These are phyloP conservation scores for Populus hybrid DNA, from an alignment of 441 rosid genomes.

Conservation along the genomic window DNA sequence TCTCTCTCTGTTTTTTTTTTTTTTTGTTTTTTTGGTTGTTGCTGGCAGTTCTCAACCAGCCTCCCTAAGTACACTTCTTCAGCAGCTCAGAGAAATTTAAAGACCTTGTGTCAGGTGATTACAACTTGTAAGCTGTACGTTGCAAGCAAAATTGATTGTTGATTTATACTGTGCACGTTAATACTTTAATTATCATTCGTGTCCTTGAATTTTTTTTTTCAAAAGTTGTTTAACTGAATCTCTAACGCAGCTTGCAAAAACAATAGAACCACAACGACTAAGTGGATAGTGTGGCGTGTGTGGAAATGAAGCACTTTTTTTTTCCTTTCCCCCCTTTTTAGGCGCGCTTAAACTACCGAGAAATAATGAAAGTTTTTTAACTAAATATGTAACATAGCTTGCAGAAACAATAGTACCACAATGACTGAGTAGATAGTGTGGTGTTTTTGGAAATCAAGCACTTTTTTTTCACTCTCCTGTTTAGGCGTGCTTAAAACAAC, in stretches of 20 bases:
- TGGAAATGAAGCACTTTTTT: no score
- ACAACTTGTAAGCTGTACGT: background rate
- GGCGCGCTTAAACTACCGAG: no score
- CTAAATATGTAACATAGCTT: no score
- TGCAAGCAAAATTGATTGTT: background rate
- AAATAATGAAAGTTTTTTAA: no score
- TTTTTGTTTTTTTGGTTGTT: background rate
- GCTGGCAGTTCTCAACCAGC: constrained; percentile 52
- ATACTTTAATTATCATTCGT: background rate
- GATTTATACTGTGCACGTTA: background rate
- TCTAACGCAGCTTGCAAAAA: background rate
- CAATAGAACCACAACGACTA: background rate
- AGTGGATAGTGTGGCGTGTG: background rate
- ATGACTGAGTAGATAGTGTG: no score
- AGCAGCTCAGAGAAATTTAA: constrained; percentile 72
- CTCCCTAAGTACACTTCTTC: constrained; percentile 88
- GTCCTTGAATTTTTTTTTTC: background rate
- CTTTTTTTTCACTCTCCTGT: no score
- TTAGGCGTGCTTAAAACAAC: background rate
- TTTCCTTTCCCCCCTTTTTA: no score
- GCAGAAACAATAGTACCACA: no score
- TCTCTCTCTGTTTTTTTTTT: constrained; percentile 11
- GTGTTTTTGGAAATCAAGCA: no score
- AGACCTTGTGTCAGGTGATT: background rate
- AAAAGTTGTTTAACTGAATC: background rate